phyloP scores from a whole-genome alignment of 2,329 filamentous ascomycete species.

The Kalmusia sp. region DNA sequence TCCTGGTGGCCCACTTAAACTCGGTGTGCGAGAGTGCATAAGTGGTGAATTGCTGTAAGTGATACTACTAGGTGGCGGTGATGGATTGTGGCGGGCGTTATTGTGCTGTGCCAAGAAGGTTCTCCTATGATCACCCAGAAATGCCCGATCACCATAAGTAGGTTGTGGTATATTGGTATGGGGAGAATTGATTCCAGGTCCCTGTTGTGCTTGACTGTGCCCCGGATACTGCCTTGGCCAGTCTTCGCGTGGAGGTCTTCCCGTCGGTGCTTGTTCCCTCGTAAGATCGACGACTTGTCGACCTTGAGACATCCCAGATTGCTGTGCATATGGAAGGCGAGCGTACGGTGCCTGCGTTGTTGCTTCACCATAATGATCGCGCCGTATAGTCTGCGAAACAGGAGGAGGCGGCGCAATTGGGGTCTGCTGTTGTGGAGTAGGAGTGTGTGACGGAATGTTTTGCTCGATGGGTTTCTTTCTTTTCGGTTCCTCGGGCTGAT shows the following conservation, averaged over 20 bases:
- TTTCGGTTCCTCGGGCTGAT: constrained; percentile 45
- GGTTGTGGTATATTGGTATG: constrained; percentile 36
- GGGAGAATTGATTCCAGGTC: constrained; percentile 32
- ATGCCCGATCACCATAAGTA: constrained; percentile 27
- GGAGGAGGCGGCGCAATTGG: constrained; percentile 43
- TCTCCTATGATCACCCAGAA: constrained; percentile 35
- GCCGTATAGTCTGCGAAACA: constrained; percentile 31
- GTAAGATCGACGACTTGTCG: constrained; percentile 42
- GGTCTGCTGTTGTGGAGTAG: constrained; percentile 42
- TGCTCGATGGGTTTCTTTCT: constrained; percentile 43
- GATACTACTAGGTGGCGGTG: constrained; percentile 42
- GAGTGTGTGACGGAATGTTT: constrained; percentile 40
- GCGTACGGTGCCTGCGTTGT: constrained; percentile 33
- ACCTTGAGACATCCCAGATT: constrained; percentile 28
- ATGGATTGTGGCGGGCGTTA: constrained; percentile 38
- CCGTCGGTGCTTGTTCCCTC: constrained; percentile 30
- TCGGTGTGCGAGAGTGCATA: constrained; percentile 43
- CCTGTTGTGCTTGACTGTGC: constrained; percentile 36
- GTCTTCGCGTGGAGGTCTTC: constrained; percentile 31
- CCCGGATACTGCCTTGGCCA: constrained; percentile 40
- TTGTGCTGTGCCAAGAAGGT: constrained; percentile 44
- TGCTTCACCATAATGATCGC: constrained; percentile 34
- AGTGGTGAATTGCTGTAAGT: constrained; percentile 42
- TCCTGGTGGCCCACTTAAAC: constrained; percentile 36
- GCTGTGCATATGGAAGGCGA: constrained; percentile 36